These are phyloP conservation scores for Erodium moschatum DNA, from an alignment of 441 rosid genomes.

Conservation along the genomic window DNA sequence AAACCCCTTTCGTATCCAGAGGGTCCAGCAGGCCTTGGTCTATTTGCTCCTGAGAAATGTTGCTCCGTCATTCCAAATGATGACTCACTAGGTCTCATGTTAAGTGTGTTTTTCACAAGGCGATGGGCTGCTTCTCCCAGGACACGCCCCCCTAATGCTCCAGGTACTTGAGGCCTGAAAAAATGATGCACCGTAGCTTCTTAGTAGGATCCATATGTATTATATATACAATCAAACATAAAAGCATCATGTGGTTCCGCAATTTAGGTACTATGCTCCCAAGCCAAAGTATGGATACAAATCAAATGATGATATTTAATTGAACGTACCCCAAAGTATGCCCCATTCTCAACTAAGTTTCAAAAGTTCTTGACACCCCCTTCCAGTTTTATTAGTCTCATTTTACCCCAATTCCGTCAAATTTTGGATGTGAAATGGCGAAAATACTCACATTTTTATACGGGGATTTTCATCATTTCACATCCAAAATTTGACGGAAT, in stretches of 20 bases:
- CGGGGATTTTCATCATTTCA: too few relatives aligned
- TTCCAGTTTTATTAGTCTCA: too few relatives aligned
- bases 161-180: constrained; percentile 64
- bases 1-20: constrained; percentile 47
- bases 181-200: constrained; percentile 9
- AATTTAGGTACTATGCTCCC: too few relatives aligned
- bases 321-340: background rate
- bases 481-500: too few relatives aligned
- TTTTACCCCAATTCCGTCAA: too few relatives aligned
- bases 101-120: constrained; percentile 80
- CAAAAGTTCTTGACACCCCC: too few relatives aligned
- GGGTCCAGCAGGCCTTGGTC: constrained; percentile 56
- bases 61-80: constrained; percentile 40
- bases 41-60: constrained; percentile 29
- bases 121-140: constrained; percentile 98
- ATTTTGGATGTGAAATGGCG: too few relatives aligned
- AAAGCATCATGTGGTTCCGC: background rate
- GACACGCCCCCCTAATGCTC: constrained; percentile 59
- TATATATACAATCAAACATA: background rate
- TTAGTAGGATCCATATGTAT: background rate
- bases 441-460: too few relatives aligned
- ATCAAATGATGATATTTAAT: background rate
- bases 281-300: background rate
- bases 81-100: constrained; percentile 50
- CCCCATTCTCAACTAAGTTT: too few relatives aligned